These are phyloP conservation scores for Kwoniella dejecticola DNA, from an alignment of 768 basidiomycete species.

Conservation along the genomic window DNA sequence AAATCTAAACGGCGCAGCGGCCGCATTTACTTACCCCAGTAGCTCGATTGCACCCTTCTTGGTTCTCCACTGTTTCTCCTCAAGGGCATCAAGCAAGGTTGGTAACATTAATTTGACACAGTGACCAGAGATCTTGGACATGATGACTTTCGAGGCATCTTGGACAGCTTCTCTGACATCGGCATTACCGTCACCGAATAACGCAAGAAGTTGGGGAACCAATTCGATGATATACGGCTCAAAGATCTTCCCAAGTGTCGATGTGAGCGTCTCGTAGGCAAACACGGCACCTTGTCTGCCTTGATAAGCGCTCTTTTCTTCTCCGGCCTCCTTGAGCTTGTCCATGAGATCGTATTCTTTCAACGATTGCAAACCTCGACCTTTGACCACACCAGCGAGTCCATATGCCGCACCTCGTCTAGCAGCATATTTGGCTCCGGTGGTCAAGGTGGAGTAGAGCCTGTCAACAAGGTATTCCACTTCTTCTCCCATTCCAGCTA, in stretches of 20 bases:
- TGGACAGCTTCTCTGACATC: slow-evolving; percentile 93
- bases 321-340: slow-evolving; percentile 71
- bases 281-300: slow-evolving; percentile 92
- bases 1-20: background rate
- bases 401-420: slow-evolving; percentile 99
- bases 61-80: slow-evolving; percentile 98
- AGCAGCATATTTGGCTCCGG: slow-evolving; percentile 80
- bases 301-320: slow-evolving; percentile 87
- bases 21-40: slow-evolving; percentile 61
- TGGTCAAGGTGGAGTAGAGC: slow-evolving; percentile 74
- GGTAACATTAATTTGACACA: slow-evolving; percentile 95
- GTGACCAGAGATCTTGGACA: slow-evolving; percentile 86
- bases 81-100: slow-evolving; percentile 80
- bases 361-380: slow-evolving; percentile 81
- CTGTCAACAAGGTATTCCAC: slow-evolving; percentile 71
- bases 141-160: slow-evolving; percentile 89
- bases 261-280: slow-evolving; percentile 86
- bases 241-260: slow-evolving; percentile 81
- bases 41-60: slow-evolving; percentile 95
- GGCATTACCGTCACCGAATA: slow-evolving; percentile 80
- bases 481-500: slow-evolving; percentile 66
- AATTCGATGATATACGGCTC: slow-evolving; percentile 81
- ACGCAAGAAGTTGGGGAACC: slow-evolving; percentile 75
- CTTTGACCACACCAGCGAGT: slow-evolving; percentile 86
- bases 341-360: slow-evolving; percentile 79